phyloP scores from a whole-genome alignment of 768 basidiomycete species.

The Cystofilobasidium ferigula region DNA sequence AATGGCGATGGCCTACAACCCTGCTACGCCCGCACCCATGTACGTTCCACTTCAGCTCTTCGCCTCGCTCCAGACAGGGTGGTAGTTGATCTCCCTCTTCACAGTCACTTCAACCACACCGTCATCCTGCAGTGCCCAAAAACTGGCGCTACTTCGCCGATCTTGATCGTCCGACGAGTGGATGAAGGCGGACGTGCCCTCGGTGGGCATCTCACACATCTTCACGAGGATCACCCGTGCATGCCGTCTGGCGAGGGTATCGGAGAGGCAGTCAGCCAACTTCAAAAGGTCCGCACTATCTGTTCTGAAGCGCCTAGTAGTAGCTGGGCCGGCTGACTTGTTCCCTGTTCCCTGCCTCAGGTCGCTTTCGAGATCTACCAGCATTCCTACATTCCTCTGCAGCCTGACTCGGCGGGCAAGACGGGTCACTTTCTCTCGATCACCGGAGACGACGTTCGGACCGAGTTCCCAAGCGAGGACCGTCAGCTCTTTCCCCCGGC shows the following conservation, averaged over 20 bases:
- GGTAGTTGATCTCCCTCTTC: background rate
- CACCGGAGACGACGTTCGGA: conserved; percentile 12
- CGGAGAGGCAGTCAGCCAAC: conserved; percentile 20
- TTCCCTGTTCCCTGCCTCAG: background rate
- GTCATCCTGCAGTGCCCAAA: conserved; percentile 88
- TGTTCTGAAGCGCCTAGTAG: background rate
- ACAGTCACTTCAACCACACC: conserved; percentile 55
- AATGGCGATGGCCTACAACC: conserved; percentile 57
- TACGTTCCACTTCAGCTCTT: background rate
- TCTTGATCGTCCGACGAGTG: conserved; percentile 85
- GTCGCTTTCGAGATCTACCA: conserved; percentile 24
- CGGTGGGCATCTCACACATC: conserved; percentile 50
- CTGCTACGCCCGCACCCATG: conserved; percentile 48
- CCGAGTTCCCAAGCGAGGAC: background rate
- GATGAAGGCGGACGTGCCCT: conserved; percentile 81
- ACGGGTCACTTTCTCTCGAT: conserved; percentile 18
- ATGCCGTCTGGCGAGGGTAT: conserved; percentile 14
- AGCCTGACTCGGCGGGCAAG: conserved; percentile 9
- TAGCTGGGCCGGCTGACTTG: background rate
- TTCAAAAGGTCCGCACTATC: conserved; percentile 17
- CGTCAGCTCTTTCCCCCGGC: conserved; percentile 10
- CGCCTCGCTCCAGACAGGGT: background rate
- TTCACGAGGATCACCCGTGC: background rate
- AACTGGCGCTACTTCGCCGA: conserved; percentile 85
- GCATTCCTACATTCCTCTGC: conserved; percentile 1